These are phyloP conservation scores for Raphanus sativus DNA, from an alignment of 345 rosid genomes.

Conservation along the genomic window DNA sequence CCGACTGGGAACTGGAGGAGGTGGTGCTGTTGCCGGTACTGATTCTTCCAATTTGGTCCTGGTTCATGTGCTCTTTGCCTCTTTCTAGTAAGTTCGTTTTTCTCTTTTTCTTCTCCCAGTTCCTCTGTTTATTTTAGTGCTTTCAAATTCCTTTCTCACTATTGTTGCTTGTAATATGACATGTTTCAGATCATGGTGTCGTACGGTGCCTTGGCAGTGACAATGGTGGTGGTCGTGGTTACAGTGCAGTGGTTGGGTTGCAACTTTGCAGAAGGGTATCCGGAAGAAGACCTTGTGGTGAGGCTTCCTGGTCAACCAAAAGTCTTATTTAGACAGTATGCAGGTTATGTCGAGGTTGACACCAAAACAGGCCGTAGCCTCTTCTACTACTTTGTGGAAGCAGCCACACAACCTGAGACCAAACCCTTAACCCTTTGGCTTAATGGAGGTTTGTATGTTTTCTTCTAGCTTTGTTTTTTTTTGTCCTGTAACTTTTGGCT, in stretches of 20 bases:
- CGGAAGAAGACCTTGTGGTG: conserved; percentile 70
- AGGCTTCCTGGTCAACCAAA: conserved; percentile 72
- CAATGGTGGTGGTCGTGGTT: background rate
- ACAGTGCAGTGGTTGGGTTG: background rate
- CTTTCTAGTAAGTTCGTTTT: background rate
- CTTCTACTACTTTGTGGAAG: conserved; percentile 87
- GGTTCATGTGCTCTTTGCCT: background rate
- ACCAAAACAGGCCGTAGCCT: conserved; percentile 62
- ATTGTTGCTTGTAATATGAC: no score
- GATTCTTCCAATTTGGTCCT: background rate
- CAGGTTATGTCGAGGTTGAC: conserved; percentile 78
- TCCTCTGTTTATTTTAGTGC: background rate
- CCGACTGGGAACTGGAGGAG: background rate
- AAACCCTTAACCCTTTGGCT: conserved; percentile 90
- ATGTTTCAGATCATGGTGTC: conserved; percentile 5
- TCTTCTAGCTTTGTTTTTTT: background rate
- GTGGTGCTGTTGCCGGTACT: background rate
- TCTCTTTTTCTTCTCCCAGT: background rate
- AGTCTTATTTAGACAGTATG: conserved; percentile 68
- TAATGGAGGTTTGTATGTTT: conserved; percentile 65
- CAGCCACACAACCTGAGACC: conserved; percentile 49
- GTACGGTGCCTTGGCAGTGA: background rate
- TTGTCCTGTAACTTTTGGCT: no score
- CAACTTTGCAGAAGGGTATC: conserved; percentile 41
- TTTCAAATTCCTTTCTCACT: background rate